Base-by-base conservation (phyloP, 805 yeast genomes). In the Kodamaea restingae region DNA sequence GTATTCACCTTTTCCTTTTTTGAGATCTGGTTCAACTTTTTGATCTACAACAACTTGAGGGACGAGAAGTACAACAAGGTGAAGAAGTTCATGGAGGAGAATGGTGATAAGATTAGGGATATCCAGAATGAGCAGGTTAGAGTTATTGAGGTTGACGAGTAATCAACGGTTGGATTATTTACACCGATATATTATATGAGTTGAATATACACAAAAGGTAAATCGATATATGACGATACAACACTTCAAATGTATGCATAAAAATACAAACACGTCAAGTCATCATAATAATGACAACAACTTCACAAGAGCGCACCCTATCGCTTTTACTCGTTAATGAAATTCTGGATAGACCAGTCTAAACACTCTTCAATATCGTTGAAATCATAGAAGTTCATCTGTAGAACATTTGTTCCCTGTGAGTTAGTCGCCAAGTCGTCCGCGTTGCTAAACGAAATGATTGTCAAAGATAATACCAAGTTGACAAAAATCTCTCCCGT, bases 1-100 rank as follows among this genome's bases (percentile, higher is more conserved):
- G 75, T 81, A 3, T 81, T 84, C 46, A 62, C 73, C 4, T 81
- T 73, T 52, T 57, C 77, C 21, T 81, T 83, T 45, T 51, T 75
- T 45, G 93, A 84, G 56, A 71, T 82, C 22, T 84, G 90, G 88
- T 65, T 78, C 51, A 78, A 80, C 50, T 77, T 81, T 42, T 61
- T 83, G 46, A 69, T 81, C 24, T 82, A 70, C 56, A 75, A 72
- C 52, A 70, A 81, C 31, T 62, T 84, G 43, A 73, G 79, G 50
- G 88, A 83, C 44, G 91, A 83, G 51, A 76, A 71, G 51, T 67
- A 70, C 43, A 65, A 67, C 42, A 67, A 74, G 42, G 62, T 70
- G 38, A 75, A 76, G 48, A 55, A 60, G 40, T 65, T 56, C 42
- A 50, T 66, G 24, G 64, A 64, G 45, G 66, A 66, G 38, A 64